Conservation (phyloP, 768 basidiomycete genomes). For the Butyriboletus loyo region DNA sequence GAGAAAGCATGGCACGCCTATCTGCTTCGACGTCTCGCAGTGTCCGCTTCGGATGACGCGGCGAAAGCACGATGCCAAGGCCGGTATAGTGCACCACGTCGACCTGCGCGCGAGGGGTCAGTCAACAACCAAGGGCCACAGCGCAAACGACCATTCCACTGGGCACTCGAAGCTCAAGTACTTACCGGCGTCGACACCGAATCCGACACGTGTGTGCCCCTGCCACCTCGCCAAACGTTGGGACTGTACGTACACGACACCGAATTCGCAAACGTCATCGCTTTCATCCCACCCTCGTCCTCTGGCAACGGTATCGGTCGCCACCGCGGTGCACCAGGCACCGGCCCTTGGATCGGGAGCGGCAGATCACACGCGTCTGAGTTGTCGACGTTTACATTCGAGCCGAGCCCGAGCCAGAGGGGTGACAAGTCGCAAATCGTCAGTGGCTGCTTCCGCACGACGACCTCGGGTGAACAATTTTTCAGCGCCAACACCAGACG, state of each 20-base stretch:
- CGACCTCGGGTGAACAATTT: neutral
- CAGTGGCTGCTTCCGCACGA: neutral
- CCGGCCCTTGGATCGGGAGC: constrained; percentile 5
- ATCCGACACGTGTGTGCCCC: neutral
- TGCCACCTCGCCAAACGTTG: neutral
- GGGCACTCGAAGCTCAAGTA: neutral
- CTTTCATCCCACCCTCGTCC: neutral
- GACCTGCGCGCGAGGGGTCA: neutral
- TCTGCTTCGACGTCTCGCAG: constrained; percentile 7
- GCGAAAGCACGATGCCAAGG: constrained; percentile 6
- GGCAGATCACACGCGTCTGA: neutral
- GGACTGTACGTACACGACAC: neutral
- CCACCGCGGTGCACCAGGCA: constrained; percentile 27
- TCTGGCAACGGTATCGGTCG: constrained; percentile 18
- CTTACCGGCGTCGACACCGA: constrained; percentile 12
- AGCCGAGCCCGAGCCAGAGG: neutral
- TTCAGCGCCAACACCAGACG: neutral
- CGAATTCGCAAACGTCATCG: neutral
- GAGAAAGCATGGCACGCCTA: too few relatives aligned
- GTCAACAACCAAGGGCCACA: neutral
- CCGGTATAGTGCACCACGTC: neutral
- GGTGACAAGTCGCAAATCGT: neutral
- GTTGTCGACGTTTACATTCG: neutral
- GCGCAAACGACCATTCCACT: neutral
- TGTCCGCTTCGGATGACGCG: constrained; percentile 17